Evolutionary conservation across 2,329 filamentous ascomycete genomes (phyloP).

Genomic region (Aplosporella prunicola): DNA sequence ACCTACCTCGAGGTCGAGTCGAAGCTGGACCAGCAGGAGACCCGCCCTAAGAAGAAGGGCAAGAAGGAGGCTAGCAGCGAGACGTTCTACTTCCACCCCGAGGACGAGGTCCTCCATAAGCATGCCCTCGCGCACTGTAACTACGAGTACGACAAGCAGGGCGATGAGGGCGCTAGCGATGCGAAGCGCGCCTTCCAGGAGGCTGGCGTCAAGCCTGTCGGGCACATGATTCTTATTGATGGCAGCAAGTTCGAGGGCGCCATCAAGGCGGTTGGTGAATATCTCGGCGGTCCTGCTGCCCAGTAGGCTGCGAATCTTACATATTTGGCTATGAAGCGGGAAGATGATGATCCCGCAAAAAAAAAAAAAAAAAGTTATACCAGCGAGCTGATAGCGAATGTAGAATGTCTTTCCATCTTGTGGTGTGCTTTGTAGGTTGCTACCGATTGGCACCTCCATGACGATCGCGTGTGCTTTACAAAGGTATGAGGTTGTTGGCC

Average conservation of each 20-base stretch:
- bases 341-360: no score
- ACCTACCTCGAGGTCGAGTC: constrained; percentile 86
- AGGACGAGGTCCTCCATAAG: constrained; percentile 81
- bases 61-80: constrained; percentile 42
- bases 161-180: constrained; percentile 71
- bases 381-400: no score
- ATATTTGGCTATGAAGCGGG: no score
- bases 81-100: constrained; percentile 86
- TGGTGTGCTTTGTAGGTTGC: no score
- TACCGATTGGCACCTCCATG: no score
- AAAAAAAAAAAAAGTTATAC: no score
- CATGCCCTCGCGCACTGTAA: constrained; percentile 60
- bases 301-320: neutral
- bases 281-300: constrained; percentile 37
- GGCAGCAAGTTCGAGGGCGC: constrained; percentile 64
- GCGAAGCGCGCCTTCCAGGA: constrained; percentile 94
- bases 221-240: constrained; percentile 81
- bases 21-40: constrained; percentile 51
- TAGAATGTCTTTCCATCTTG: no score
- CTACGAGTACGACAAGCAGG: constrained; percentile 70
- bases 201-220: constrained; percentile 73
- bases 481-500: no score
- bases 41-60: constrained; percentile 35
- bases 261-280: constrained; percentile 66
- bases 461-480: no score